Conservation (phyloP, 805 yeast species). For the Wickerhamiella spandovensis region DNA sequence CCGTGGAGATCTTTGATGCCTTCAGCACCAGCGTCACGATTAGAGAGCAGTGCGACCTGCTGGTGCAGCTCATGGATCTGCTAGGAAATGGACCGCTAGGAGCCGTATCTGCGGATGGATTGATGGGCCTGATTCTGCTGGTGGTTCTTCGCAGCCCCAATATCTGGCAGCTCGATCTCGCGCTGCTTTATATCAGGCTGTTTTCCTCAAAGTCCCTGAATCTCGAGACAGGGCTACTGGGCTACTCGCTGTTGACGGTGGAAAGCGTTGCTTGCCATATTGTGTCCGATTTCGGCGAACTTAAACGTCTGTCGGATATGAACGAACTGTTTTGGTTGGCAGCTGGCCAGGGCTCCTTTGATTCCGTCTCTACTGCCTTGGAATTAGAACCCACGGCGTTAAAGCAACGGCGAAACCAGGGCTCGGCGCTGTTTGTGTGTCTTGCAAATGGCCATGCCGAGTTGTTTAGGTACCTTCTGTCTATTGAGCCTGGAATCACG, state of each 20-base stretch:
- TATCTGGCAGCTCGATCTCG: conserved; percentile 45
- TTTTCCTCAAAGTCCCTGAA: conserved; percentile 29
- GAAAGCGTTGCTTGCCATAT: conserved; percentile 70
- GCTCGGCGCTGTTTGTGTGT: conserved; percentile 47
- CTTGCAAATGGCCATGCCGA: conserved; percentile 34
- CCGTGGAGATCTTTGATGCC: conserved; percentile 38
- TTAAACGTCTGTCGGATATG: conserved; percentile 30
- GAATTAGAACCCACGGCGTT: neutral
- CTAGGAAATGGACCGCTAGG: conserved; percentile 23
- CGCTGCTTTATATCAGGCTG: conserved; percentile 49
- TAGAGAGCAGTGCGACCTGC: neutral
- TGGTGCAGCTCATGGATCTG: conserved; percentile 1
- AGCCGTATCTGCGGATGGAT: conserved; percentile 63
- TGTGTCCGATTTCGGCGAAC: conserved; percentile 28
- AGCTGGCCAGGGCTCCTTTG: conserved; percentile 20
- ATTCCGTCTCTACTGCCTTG: neutral
- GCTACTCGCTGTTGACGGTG: conserved; percentile 64
- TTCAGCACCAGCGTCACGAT: conserved; percentile 28
- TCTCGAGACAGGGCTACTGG: conserved; percentile 7
- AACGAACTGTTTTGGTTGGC: conserved; percentile 45
- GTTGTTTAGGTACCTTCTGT: conserved; percentile 34
- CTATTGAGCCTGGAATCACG: conserved; percentile 32
- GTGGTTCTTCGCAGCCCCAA: conserved; percentile 47
- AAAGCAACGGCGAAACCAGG: neutral
- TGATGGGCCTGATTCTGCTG: conserved; percentile 58